These are phyloP conservation scores for Xylariaceae sp. DNA, from an alignment of 2,329 filamentous ascomycete species.

Conservation along the genomic window DNA sequence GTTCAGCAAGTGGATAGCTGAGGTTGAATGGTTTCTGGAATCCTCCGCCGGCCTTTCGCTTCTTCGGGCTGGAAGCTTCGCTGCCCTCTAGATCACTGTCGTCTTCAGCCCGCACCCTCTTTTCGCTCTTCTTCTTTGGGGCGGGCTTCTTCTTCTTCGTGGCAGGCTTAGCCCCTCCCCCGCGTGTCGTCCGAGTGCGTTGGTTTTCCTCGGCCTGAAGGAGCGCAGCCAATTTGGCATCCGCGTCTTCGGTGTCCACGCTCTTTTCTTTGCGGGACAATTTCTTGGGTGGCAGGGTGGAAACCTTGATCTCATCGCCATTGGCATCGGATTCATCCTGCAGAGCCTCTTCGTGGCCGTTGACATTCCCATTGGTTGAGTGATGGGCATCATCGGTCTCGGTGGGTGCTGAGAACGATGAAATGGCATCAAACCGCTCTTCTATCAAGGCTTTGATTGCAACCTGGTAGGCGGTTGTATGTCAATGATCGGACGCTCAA, in stretches of 20 bases:
- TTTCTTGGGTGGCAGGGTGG: conserved; percentile 52
- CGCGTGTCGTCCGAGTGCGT: conserved; percentile 70
- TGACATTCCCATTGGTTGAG: conserved; percentile 24
- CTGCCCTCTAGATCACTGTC: conserved; percentile 73
- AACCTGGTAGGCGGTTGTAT: conserved; percentile 42
- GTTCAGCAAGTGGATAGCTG: conserved; percentile 64
- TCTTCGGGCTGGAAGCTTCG: conserved; percentile 55
- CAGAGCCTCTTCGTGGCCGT: conserved; percentile 29
- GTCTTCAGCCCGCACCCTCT: conserved; percentile 73
- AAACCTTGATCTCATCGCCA: conserved; percentile 46
- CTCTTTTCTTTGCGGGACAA: conserved; percentile 65
- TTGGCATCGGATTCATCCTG: conserved; percentile 32
- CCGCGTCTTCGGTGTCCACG: conserved; percentile 65
- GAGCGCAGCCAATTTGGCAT: conserved; percentile 82
- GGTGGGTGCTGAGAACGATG: conserved; percentile 39
- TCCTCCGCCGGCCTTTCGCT: conserved; percentile 83
- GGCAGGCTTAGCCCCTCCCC: conserved; percentile 57
- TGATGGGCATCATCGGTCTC: conserved; percentile 22
- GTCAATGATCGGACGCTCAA: neutral
- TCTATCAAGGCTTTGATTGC: conserved; percentile 72
- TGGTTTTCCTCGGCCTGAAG: conserved; percentile 91
- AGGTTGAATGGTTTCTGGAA: conserved; percentile 87
- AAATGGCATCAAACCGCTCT: conserved; percentile 70
- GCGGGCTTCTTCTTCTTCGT: conserved; percentile 61
- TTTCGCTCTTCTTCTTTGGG: conserved; percentile 69